phyloP scores from a whole-genome alignment of 208 protist species.

The Acanthamoeba castellanii region DNA sequence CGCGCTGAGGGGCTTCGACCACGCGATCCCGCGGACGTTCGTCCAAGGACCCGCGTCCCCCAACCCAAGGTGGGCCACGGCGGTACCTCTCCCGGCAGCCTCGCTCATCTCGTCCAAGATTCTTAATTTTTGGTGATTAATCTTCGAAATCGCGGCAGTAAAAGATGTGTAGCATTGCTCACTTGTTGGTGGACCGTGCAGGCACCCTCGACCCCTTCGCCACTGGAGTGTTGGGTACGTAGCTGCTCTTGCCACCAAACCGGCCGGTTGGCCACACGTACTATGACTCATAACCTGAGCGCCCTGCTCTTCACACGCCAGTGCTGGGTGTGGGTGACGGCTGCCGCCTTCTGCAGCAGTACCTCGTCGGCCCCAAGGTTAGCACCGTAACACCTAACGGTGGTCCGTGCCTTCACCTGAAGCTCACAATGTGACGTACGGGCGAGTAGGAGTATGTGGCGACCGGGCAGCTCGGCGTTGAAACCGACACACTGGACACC shows the following conservation, averaged over 20 bases:
- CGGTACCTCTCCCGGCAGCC: not conserved
- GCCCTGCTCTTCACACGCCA: not conserved
- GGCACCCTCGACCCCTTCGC: slow-evolving; percentile 24
- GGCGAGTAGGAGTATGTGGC: not conserved
- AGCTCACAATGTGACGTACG: too few relatives aligned
- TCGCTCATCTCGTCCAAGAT: not conserved
- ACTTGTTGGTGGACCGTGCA: not conserved
- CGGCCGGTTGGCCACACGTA: not conserved
- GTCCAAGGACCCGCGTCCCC: not conserved
- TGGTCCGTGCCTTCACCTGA: not conserved
- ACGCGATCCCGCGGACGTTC: not conserved
- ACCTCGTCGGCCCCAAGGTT: slow-evolving; percentile 31
- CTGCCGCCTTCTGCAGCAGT: not conserved
- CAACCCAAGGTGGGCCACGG: not conserved
- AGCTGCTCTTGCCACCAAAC: not conserved
- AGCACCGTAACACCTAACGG: not conserved
- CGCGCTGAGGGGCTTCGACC: not conserved
- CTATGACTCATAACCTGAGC: too few relatives aligned
- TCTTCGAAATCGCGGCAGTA: not conserved
- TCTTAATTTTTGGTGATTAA: not conserved
- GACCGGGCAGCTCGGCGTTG: not conserved
- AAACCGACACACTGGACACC: slow-evolving; percentile 25
- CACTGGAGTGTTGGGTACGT: not conserved
- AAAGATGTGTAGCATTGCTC: not conserved
- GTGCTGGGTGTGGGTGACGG: slow-evolving; percentile 45